These are phyloP conservation scores for Ceratocystis variospora DNA, from an alignment of 2,329 filamentous ascomycete genomes.

Conservation along the genomic window DNA sequence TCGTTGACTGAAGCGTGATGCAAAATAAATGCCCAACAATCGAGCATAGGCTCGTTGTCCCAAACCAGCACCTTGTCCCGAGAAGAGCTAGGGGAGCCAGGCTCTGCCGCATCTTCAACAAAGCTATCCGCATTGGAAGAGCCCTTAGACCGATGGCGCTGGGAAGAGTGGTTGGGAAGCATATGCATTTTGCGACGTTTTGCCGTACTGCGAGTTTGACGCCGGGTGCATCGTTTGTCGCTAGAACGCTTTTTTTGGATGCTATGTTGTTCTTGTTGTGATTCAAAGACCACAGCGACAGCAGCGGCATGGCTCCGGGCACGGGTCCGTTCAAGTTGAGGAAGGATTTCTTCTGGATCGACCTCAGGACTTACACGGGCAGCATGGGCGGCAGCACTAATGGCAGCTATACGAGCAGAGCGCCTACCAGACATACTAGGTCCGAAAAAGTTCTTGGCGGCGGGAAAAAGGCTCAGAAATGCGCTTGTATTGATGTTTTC, in stretches of 20 bases:
- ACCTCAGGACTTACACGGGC: not conserved
- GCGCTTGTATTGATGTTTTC: not conserved
- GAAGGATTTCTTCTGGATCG: constrained; percentile 10
- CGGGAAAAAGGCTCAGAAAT: not conserved
- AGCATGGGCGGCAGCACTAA: constrained; percentile 5
- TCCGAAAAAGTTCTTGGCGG: not conserved
- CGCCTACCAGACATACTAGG: constrained; percentile 2
- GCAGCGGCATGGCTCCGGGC: constrained; percentile 15
- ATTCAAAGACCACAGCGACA: constrained; percentile 3
- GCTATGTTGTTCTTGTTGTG: not conserved
- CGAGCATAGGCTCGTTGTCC: constrained; percentile 10
- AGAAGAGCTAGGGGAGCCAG: not conserved
- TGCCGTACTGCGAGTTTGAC: constrained; percentile 3
- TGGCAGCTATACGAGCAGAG: constrained; percentile 9
- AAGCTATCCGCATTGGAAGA: no score
- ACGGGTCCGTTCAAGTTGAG: constrained; percentile 14
- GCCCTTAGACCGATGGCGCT: not conserved
- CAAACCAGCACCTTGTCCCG: not conserved
- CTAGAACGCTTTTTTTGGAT: not conserved
- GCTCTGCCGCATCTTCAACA: not conserved
- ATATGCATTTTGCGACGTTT: constrained; percentile 4
- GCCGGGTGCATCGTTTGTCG: not conserved
- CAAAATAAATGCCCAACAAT: constrained; percentile 13
- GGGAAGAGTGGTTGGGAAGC: not conserved
- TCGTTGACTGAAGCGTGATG: constrained; percentile 5